These are phyloP conservation scores for Boletus fagicola DNA, from an alignment of 768 basidiomycete genomes.

Conservation along the genomic window DNA sequence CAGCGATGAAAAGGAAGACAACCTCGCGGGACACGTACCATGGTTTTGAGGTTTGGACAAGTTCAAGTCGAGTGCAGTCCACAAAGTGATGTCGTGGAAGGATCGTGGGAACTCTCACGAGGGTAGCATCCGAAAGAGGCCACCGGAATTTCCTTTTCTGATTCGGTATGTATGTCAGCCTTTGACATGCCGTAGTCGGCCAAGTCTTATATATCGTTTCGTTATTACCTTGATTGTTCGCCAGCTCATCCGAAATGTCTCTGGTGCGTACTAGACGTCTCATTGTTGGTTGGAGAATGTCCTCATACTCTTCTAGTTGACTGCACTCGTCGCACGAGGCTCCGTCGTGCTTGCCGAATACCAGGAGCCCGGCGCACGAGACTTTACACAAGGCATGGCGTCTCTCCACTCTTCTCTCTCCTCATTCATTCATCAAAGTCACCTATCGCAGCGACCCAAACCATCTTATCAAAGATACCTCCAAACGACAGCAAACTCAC, in stretches of 20 bases:
- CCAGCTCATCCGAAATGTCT: conserved; percentile 17
- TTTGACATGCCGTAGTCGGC: neutral
- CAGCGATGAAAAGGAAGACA: neutral
- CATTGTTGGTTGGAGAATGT: neutral
- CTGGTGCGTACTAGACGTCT: conserved; percentile 18
- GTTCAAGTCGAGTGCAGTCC: conserved; percentile 5
- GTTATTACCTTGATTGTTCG: neutral
- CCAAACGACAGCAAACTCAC: conserved; percentile 81
- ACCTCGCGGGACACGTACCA: conserved; percentile 30
- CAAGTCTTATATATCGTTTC: no score
- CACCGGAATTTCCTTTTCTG: conserved; percentile 22
- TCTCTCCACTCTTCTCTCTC: neutral
- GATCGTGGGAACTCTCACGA: conserved; percentile 21
- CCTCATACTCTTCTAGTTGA: conserved; percentile 51
- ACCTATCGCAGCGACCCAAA: conserved; percentile 62
- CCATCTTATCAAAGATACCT: conserved; percentile 92
- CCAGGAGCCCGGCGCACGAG: conserved; percentile 65
- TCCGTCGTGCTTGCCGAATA: conserved; percentile 84
- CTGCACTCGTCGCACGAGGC: conserved; percentile 79
- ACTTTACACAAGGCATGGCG: conserved; percentile 81
- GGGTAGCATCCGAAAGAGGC: neutral
- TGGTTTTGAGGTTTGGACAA: conserved; percentile 13
- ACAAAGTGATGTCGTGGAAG: conserved; percentile 23
- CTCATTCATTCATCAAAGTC: neutral
- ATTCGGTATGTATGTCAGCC: neutral